A percentile compares a stretch with the other conserved stretches of the same genome.
Evolutionary conservation across 441 rosid genomes (phyloP).

Genomic region (Hypseocharis bilobata): DNA sequence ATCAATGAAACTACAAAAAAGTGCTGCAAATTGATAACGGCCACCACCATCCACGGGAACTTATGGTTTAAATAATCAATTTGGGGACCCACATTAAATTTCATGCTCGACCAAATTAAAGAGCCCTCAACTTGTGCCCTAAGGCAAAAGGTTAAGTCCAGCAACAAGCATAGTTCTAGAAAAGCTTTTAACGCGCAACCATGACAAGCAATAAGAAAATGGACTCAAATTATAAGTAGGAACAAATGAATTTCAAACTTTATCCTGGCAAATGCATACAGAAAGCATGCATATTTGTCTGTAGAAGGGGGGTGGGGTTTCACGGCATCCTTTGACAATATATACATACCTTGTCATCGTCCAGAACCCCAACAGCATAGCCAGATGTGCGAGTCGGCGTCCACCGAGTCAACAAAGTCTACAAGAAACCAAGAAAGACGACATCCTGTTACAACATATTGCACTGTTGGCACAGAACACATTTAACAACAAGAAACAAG

Average conservation of each 20-base stretch:
- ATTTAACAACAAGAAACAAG: conserved; percentile 1
- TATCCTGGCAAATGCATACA: too few species aligned
- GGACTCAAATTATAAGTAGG: too few species aligned
- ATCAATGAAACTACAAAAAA: too few species aligned
- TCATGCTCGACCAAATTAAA: neutral
- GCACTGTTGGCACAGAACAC: neutral
- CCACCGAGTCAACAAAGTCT: conserved; percentile 61
- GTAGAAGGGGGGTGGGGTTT: neutral
- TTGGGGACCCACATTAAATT: neutral
- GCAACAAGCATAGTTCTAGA: neutral
- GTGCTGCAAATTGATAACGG: neutral
- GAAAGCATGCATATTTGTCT: too few species aligned
- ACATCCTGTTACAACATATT: conserved; percentile 5
- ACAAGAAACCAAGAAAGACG: conserved; percentile 13
- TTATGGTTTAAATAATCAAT: conserved; percentile 2
- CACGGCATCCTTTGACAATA: conserved; percentile 2
- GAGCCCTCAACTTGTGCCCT: neutral
- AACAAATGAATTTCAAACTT: too few species aligned
- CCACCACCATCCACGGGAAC: neutral
- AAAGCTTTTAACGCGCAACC: neutral
- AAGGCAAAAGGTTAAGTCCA: neutral
- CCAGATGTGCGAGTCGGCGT: conserved; percentile 34
- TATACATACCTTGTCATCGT: conserved; percentile 58
- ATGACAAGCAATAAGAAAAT: neutral
- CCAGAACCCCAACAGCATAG: conserved; percentile 64